Conservation (phyloP, 2,329 filamentous ascomycete species). For the Purpureocillium lavendulum region DNA sequence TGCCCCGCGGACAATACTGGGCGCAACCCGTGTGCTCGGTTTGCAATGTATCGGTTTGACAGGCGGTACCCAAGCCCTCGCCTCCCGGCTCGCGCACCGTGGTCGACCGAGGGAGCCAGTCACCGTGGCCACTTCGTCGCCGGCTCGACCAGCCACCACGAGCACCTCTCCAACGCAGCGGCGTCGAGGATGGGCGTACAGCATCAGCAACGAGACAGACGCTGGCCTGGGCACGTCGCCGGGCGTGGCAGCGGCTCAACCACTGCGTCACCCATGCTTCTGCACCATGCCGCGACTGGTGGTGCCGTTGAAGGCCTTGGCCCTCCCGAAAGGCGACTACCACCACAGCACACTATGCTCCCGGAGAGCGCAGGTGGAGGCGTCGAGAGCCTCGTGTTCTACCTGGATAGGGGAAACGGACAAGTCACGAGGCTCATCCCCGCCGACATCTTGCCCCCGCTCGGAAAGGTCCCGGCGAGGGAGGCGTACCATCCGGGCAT, state of each 20-base stretch:
- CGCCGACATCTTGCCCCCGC: constrained; percentile 41
- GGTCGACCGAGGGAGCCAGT: neutral
- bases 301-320: neutral
- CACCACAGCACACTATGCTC: neutral
- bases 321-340: neutral
- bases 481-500: constrained; percentile 32
- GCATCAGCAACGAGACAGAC: too few relatives aligned
- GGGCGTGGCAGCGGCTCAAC: too few relatives aligned
- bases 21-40: neutral
- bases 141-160: neutral
- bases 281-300: neutral
- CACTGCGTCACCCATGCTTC: too few relatives aligned
- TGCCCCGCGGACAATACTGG: too few relatives aligned
- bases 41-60: neutral
- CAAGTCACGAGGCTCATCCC: constrained; percentile 45
- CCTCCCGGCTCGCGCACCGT: neutral
- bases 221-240: too few relatives aligned
- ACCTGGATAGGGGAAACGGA: constrained; percentile 44
- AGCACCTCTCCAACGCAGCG: neutral
- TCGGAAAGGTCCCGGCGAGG: constrained; percentile 32
- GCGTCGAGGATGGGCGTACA: too few relatives aligned
- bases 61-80: neutral
- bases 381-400: constrained; percentile 30
- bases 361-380: neutral
- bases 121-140: neutral